Evolutionary conservation across 331 rosid genomes (phyloP).

Genomic region (Malus hybrid): DNA sequence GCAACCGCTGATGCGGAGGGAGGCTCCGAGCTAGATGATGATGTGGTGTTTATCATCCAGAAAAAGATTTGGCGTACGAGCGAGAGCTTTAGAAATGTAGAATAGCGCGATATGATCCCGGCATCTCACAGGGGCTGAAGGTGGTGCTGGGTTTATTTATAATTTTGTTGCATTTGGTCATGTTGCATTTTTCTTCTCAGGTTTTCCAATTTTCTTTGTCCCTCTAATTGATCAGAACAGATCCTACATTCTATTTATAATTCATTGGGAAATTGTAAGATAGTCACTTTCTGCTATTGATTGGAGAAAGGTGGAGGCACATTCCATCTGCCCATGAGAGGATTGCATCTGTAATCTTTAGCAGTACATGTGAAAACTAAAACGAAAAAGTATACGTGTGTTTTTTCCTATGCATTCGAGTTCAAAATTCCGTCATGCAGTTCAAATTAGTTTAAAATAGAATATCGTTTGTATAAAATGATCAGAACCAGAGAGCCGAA

Average conservation of each 20-base stretch:
- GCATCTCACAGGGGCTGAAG: not conserved
- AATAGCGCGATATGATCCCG: constrained; percentile 11
- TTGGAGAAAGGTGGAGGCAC: not conserved
- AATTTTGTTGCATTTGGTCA: constrained; percentile 19
- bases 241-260: not conserved
- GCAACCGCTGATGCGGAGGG: constrained; percentile 18
- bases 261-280: constrained; percentile 24
- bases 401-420: too few species aligned
- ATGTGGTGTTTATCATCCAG: constrained; percentile 28
- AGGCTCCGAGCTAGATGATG: constrained; percentile 26
- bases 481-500: too few species aligned
- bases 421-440: too few species aligned
- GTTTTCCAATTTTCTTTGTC: not conserved
- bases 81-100: constrained; percentile 37
- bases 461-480: too few species aligned
- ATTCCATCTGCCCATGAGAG: too few species aligned
- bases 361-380: too few species aligned
- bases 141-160: constrained; percentile 17
- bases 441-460: too few species aligned
- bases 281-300: not conserved
- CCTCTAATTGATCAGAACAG: constrained; percentile 7
- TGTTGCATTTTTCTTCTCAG: not conserved
- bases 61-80: constrained; percentile 50
- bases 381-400: too few species aligned
- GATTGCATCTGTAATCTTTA: too few species aligned